phyloP scores from a whole-genome alignment of 371 early-diverging fungal species.

The Actinomortierella ambigua region DNA sequence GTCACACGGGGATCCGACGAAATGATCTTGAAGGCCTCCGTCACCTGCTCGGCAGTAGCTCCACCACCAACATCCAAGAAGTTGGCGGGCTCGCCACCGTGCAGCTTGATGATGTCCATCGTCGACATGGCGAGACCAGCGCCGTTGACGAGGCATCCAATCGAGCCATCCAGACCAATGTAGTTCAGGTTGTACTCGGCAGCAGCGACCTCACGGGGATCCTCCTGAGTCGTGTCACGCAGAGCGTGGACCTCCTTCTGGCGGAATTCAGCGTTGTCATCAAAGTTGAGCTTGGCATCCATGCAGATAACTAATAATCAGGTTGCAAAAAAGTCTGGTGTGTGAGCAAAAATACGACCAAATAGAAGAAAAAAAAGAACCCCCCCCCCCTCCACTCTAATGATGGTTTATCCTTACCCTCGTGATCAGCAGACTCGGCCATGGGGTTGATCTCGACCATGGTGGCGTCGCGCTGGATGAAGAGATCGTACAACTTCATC shows the following conservation, averaged over 20 bases:
- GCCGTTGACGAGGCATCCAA: conserved; percentile 92
- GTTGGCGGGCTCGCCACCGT: conserved; percentile 99
- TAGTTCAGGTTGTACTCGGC: conserved; percentile 97
- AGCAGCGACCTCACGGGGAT: conserved; percentile 96
- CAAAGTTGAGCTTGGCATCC: conserved; percentile 96
- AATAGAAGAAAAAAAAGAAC: too few species aligned
- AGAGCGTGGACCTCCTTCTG: conserved; percentile 89
- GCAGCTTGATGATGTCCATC: conserved; percentile 98
- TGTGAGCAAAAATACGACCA: too few species aligned
- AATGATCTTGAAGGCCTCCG: conserved; percentile 98
- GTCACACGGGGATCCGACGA: conserved; percentile 92
- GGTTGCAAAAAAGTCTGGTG: too few species aligned
- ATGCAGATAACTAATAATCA: conserved; percentile 76
- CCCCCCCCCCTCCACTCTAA: background rate
- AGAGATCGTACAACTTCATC: conserved; percentile 92
- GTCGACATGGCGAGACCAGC: conserved; percentile 99
- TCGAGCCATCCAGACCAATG: conserved; percentile 95
- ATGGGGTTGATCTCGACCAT: conserved; percentile 98
- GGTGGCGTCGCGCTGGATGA: conserved; percentile 95
- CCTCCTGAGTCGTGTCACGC: conserved; percentile 95
- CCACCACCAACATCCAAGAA: conserved; percentile 99
- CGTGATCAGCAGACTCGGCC: conserved; percentile 87
- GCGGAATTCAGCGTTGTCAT: conserved; percentile 98
- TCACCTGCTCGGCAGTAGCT: conserved; percentile 95
- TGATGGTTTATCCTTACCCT: conserved; percentile 56